Evolutionary conservation across 2,329 filamentous ascomycete species (phyloP), one percentile per base, ranked within the genome.

Genomic region (Clonostachys sp.): DNA sequence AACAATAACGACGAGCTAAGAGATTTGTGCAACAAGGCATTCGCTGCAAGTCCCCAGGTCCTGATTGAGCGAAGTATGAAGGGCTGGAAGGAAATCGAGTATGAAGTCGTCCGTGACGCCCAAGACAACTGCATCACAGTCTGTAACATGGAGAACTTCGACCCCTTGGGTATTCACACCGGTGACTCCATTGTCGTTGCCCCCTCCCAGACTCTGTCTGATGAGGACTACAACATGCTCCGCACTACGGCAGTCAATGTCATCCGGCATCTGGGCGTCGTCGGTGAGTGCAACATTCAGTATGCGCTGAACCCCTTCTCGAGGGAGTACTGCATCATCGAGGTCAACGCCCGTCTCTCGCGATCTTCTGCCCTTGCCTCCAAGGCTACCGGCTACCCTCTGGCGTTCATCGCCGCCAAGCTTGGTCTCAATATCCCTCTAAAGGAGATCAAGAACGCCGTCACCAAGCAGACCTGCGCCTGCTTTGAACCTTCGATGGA

Each of bases 81-180:
- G 75, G 94, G 94, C 50, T 99, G 94, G 94, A 99, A 99, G 70
- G 94, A 99, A 70, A 95, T 97, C 53, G 94, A 99, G 68, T 99
- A 97, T 63, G 94, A 99, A 68, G 94, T 97, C 52, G 94, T 99
- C 39, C 87, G 94, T 61, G 94, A 97, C 74, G 87, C 85, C 48
- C 84, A 90, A 58, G 91, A 99, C 73, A 97, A 97, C 78, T 99
- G 94, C 66, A 97, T 99, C 65, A 99, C 94, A 7, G 94, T 99
- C 52, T 99, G 94, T 70, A 99, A 99, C 75, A 97, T 99, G 94
- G 94, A 99, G 74, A 99, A 99, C 73, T 99, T 99, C 61, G 94
- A 99, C 66, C 94, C 94, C 47, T 84, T 99, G 2, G 94, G 94
- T 60, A 97, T 97, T 53, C 94, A 97, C 63, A 99, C 94, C 4